Base-by-base conservation (phyloP, 2,329 filamentous ascomycete genomes). In the Proliferodiscus dingleyae region DNA sequence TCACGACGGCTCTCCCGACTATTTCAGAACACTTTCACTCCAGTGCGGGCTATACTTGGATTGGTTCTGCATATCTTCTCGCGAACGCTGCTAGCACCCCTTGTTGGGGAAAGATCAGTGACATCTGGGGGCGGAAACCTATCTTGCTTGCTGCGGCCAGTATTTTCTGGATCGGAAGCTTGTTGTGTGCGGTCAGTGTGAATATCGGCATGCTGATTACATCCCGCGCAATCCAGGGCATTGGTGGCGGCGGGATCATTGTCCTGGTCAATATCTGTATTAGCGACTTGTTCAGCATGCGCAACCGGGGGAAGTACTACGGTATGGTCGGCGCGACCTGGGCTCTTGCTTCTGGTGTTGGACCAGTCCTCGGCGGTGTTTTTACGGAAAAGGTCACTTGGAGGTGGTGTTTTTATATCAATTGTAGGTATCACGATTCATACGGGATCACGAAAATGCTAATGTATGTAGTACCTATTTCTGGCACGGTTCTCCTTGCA, bases 1-100 rank as follows among this genome's bases (percentile, higher is more conserved):
- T 83, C 43, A 77, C 79, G 0, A 82, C 80, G 3, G 77, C 79
- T 2, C 65, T 82, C 0, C 79, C 80, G 0, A 80, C 77, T 1
- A 82, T 83, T 42, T 69, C 71, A 13, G 68, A 72, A 49, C 64
- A 75, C 26, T 77, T 79, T 55, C 62, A 74, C 15, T 73, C 71
- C 4, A 64, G 68, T 3, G 59, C 59, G 1, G 60, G 61, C 8
- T 90, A 89, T 65, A 80, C 81, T 11, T 90, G 86, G 87, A 85
- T 91, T 49, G 86, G 85, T 1, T 81, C 77, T 22, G 79, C 85
- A 0, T 90, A 85, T 62, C 70, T 89, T 3, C 75, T 90, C 9
- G 82, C 81, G 13, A 80, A 80, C 57, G 81, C 84, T 0, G 81
- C 84, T 0, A 73, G 73, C 2, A 78, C 77, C 0, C 83, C 85